Conservation (phyloP, 1,284 basidiomycete species). For the Paramarasmius palmivorus region DNA sequence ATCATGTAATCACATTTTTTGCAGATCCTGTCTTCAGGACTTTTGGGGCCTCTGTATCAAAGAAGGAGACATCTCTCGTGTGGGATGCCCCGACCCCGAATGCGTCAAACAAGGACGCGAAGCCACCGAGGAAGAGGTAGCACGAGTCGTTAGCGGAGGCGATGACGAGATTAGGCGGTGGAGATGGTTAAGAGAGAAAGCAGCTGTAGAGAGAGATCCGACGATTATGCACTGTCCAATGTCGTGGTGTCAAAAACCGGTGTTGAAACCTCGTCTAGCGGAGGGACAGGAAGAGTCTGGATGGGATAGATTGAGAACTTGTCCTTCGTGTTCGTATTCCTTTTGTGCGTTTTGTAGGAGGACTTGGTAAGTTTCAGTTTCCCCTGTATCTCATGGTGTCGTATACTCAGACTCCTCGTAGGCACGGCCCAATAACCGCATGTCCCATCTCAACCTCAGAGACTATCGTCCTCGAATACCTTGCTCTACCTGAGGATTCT, state of each 20-base stretch:
- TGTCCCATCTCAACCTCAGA: conserved; percentile 67
- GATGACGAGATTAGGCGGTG: conserved; percentile 65
- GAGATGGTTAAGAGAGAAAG: conserved; percentile 73
- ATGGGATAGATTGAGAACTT: conserved; percentile 71
- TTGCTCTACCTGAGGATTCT: conserved; percentile 52
- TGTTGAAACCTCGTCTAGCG: conserved; percentile 47
- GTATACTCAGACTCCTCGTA: conserved; percentile 22
- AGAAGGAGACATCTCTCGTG: conserved; percentile 70
- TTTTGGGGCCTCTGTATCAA: conserved; percentile 75
- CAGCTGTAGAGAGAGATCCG: conserved; percentile 72
- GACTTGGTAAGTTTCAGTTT: conserved; percentile 55
- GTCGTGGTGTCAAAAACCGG: conserved; percentile 68
- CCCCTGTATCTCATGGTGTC: conserved; percentile 4
- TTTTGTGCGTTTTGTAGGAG: conserved; percentile 76
- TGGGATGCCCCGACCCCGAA: conserved; percentile 72
- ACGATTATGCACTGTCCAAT: conserved; percentile 76
- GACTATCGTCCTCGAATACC: conserved; percentile 62
- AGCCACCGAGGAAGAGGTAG: conserved; percentile 70
- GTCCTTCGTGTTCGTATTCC: conserved; percentile 62
- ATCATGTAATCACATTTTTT: conserved; percentile 72
- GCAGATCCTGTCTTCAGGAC: conserved; percentile 66
- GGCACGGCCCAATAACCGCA: conserved; percentile 72
- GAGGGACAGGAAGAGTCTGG: conserved; percentile 49
- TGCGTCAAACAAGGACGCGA: conserved; percentile 71
- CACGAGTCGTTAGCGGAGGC: conserved; percentile 52